Conservation (phyloP, 345 rosid species). For the Hibiscus trionum region DNA sequence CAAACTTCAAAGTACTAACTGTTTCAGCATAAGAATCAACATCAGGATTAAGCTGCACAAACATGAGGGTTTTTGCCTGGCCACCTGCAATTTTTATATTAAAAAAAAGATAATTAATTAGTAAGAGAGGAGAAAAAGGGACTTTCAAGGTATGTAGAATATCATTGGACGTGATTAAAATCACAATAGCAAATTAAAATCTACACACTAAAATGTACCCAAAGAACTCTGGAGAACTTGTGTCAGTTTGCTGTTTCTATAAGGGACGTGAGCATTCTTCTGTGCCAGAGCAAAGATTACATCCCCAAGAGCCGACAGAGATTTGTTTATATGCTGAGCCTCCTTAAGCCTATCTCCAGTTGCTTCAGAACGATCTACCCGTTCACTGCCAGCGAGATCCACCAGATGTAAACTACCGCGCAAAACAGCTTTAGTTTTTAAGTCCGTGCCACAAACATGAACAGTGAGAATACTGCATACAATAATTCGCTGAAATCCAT, state of each 20-base stretch:
- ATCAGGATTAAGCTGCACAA: slow-evolving; percentile 96
- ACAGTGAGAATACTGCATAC: slow-evolving; percentile 80
- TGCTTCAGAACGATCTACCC: slow-evolving; percentile 95
- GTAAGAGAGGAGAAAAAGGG: background rate
- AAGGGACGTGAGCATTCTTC: slow-evolving; percentile 81
- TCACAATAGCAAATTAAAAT: background rate
- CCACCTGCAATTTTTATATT: slow-evolving; percentile 53
- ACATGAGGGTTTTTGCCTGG: slow-evolving; percentile 95
- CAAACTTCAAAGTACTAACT: slow-evolving; percentile 83
- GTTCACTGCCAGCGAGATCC: slow-evolving; percentile 98
- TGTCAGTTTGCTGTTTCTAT: slow-evolving; percentile 91
- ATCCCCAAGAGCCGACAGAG: slow-evolving; percentile 92
- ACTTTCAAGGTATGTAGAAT: background rate
- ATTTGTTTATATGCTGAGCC: slow-evolving; percentile 95
- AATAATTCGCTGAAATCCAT: slow-evolving; percentile 7
- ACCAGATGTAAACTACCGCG: slow-evolving; percentile 85
- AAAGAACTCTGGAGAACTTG: slow-evolving; percentile 98
- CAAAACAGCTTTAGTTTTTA: slow-evolving; percentile 58
- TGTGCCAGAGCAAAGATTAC: slow-evolving; percentile 88
- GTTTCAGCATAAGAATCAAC: slow-evolving; percentile 84
- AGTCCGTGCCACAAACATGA: slow-evolving; percentile 75
- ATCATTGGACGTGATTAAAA: background rate
- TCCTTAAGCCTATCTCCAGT: slow-evolving; percentile 93
- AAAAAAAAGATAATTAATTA: slow-evolving; percentile 7
- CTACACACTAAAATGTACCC: slow-evolving; percentile 37